phyloP scores from a whole-genome alignment of 345 rosid genomes.

The Moringa oleifera region DNA sequence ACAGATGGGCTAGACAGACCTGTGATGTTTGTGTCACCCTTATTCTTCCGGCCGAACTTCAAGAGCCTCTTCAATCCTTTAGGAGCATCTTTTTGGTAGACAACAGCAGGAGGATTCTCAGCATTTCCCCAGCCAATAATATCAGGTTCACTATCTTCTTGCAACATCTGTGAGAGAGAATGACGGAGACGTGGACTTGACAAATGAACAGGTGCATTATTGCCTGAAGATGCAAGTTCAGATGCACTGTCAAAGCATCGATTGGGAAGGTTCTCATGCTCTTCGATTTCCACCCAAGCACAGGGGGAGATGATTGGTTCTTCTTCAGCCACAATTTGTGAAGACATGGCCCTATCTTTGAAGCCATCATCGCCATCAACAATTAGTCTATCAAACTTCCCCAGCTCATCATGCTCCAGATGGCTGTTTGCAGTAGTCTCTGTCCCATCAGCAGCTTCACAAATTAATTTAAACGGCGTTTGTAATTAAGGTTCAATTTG shows the following conservation, averaged over 20 bases:
- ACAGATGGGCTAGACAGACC: conserved; percentile 66
- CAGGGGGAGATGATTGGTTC: conserved; percentile 49
- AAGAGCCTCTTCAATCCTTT: conserved; percentile 66
- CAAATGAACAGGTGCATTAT: conserved; percentile 24
- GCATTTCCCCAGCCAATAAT: conserved; percentile 60
- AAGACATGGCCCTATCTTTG: conserved; percentile 17
- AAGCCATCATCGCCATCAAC: conserved; percentile 19
- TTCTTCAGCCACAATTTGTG: conserved; percentile 20
- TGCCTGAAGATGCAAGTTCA: conserved; percentile 29
- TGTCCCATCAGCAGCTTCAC: conserved; percentile 20
- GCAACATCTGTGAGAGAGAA: conserved; percentile 71
- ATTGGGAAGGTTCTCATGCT: conserved; percentile 30
- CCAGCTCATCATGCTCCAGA: conserved; percentile 21
- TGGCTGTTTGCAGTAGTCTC: conserved; percentile 22
- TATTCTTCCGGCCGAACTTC: conserved; percentile 65
- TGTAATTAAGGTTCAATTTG: too few species aligned
- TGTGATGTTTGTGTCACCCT: conserved; percentile 48
- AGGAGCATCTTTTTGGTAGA: conserved; percentile 55
- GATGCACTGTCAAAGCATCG: conserved; percentile 17
- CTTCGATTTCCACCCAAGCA: conserved; percentile 64
- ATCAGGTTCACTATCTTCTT: conserved; percentile 66
- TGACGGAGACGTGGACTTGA: conserved; percentile 57
- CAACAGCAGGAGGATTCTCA: conserved; percentile 52
- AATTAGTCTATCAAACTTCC: conserved; percentile 20
- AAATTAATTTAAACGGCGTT: too few species aligned